Conservation (phyloP, 2,329 filamentous ascomycete species). For the Penicillium sp. region DNA sequence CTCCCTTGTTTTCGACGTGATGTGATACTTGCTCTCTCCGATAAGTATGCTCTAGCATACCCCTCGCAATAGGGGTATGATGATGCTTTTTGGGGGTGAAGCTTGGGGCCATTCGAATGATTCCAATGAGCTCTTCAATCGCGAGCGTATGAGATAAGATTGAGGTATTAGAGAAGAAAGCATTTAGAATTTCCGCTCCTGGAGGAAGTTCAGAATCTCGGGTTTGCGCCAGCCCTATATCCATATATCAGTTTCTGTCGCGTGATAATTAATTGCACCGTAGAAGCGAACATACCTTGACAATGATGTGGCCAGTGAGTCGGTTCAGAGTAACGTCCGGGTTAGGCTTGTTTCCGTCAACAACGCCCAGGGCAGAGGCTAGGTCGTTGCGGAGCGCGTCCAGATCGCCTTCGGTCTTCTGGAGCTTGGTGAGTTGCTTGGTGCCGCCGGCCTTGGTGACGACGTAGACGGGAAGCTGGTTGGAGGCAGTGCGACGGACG, state of each 20-base stretch:
- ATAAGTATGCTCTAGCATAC: slow-evolving; percentile 9
- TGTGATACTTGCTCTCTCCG: slow-evolving; percentile 18
- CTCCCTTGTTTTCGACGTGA: slow-evolving; percentile 15
- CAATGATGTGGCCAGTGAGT: slow-evolving; percentile 70
- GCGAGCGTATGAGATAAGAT: neutral
- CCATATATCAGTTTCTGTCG: slow-evolving; percentile 13
- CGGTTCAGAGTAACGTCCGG: slow-evolving; percentile 53
- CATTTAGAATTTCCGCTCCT: slow-evolving; percentile 46
- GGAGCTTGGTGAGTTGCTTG: slow-evolving; percentile 69
- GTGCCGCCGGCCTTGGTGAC: slow-evolving; percentile 73
- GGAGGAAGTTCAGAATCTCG: slow-evolving; percentile 51
- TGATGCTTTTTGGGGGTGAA: slow-evolving; percentile 16
- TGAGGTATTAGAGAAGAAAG: neutral
- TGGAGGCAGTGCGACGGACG: slow-evolving; percentile 68
- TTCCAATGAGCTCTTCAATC: slow-evolving; percentile 5
- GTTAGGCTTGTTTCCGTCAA: slow-evolving; percentile 44
- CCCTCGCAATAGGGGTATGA: slow-evolving; percentile 11
- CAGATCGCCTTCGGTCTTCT: slow-evolving; percentile 75
- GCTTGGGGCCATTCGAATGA: neutral
- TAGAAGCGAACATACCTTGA: slow-evolving; percentile 58
- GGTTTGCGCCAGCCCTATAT: slow-evolving; percentile 52
- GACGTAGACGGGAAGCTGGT: slow-evolving; percentile 75
- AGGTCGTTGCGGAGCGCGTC: slow-evolving; percentile 65
- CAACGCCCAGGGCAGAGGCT: slow-evolving; percentile 57
- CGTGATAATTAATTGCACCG: neutral